Evolutionary conservation across 148 eudicot species (phyloP), one percentile per base, ranked within the genome.

Genomic region (Heliamphora exappendiculata): DNA sequence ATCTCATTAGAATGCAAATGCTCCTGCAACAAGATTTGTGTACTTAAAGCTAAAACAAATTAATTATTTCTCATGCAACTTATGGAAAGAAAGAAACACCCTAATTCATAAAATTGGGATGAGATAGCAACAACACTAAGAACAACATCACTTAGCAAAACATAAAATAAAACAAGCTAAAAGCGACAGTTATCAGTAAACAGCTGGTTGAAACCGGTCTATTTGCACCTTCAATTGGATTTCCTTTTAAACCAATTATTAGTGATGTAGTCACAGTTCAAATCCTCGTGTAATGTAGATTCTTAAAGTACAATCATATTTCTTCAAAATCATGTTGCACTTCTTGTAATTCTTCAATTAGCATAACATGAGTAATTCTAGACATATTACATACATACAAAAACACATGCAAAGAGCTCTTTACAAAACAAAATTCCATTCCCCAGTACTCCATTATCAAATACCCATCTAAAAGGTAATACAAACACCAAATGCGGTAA

Each of bases 1-100:
- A 71, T 33, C 10, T 47, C 26, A 51, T 71, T 17, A 71, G 33
- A 71, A 28, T 49, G 73, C 73, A 70, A 24, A 49, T 47, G 34
- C 72, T 70, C 58, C 41, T 49, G 19, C 6, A 50, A 49, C 39
- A 28, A 47, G 7, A 1, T 47, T 70, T 2, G 17, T 20, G 37
- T 17, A 60, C 4, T 12, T 60, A 13, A 29, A 1, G 20, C 66
- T 60, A 36, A 60, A 60, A 60, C 66, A 60, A 60, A 60, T 31
- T 28, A 60, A 28, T 28, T 31, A 60, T 10, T 16, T 31, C 20
- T 60, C 29, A 16, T 57, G 62, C 5, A 57, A 24, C 2, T 57
- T 57, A 4, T 24, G 29, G 1, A 7, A 57, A 57, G 62, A 22
- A 57, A 57, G 29, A 57, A 51, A 57, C 10, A 57, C 24, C 8